phyloP scores from a whole-genome alignment of 2,329 filamentous ascomycete species.

The Fusarium chuoi region DNA sequence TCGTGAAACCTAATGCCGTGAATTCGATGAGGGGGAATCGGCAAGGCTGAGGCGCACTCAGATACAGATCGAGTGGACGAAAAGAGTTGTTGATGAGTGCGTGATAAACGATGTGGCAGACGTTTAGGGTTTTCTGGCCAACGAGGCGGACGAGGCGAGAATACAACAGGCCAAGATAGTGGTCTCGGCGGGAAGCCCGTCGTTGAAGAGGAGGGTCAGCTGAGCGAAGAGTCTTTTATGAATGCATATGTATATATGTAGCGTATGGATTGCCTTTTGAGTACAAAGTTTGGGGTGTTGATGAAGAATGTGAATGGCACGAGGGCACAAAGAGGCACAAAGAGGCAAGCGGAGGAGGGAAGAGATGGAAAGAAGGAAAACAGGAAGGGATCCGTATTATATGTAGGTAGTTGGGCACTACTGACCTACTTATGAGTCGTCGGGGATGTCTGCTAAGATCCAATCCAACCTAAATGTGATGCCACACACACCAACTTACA shows the following conservation, averaged over 20 bases:
- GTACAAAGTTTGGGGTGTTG: constrained; percentile 17
- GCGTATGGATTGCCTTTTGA: constrained; percentile 8
- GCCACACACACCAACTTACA: constrained; percentile 31
- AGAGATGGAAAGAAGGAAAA: constrained; percentile 11
- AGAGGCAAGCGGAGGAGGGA: not conserved
- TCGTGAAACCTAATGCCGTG: constrained; percentile 11
- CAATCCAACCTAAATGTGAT: constrained; percentile 28
- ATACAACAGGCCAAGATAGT: constrained; percentile 7
- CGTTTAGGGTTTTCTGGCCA: constrained; percentile 20
- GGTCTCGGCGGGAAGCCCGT: constrained; percentile 26
- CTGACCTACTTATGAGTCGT: not conserved
- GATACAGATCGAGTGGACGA: constrained; percentile 12
- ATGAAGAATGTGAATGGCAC: constrained; percentile 17
- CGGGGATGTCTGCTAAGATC: constrained; percentile 20
- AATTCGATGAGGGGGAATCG: constrained; percentile 7
- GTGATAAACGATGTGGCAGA: constrained; percentile 12
- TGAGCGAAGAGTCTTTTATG: constrained; percentile 18
- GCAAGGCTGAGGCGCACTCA: constrained; percentile 14
- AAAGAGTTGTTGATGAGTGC: not conserved
- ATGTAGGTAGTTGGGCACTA: no score
- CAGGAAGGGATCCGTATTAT: constrained; percentile 12
- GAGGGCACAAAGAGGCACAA: constrained; percentile 3
- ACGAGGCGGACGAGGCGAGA: constrained; percentile 27
- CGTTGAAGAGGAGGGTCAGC: constrained; percentile 25
- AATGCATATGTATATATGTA: constrained; percentile 32